Evolutionary conservation across 2,329 filamentous ascomycete genomes (phyloP), one percentile per base, ranked within the genome.

Genomic region (Aspergillus fumigatiaffinis): DNA sequence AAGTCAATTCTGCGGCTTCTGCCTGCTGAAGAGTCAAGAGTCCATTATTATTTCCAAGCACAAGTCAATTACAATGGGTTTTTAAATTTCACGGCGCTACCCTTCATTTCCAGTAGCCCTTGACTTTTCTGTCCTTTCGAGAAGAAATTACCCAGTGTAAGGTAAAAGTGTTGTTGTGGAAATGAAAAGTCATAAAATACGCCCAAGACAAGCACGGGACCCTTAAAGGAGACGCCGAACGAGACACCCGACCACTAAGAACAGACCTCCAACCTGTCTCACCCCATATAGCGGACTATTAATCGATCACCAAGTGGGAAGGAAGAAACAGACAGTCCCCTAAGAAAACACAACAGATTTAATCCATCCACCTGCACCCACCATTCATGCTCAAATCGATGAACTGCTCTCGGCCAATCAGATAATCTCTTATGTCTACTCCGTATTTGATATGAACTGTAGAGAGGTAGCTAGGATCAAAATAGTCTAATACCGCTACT

Each of bases 341-440:
- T 35, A 5, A 17, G 32, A 17, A 38, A 38, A 17, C 32, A 17
- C 14, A 17, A 7, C 32, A 38, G 14, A 38, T 17, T 17, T 17
- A 8, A 38, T 42, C 54, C 44, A 52, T 26, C 50, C 38, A 52
- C 32, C 14, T 29, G 48, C 47, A 49, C n/a, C n/a, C 29, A 47
- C 41, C 5, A 21, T 46, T 12, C 12, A 47, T 50, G 49, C 55
- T 49, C 49, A 25, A 32, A 52, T 52, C 23, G 46, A 57, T 53
- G 53, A 55, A 51, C 54, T 29, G 20, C 41, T 53, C 46, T 46
- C 38, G 23, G 28, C 57, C 57, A 59, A 59, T 59, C 42, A 46
- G 42, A 46, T 23, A 21, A 46, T 23, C 20, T 21, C 4, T 12
- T 4, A 3, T n/a, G 14, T 23, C n/a, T 23, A 23, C 23, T 23